These are phyloP conservation scores for Globisporangium rhizosaccharum DNA, from an alignment of 352 stramenopile species.

Conservation along the genomic window DNA sequence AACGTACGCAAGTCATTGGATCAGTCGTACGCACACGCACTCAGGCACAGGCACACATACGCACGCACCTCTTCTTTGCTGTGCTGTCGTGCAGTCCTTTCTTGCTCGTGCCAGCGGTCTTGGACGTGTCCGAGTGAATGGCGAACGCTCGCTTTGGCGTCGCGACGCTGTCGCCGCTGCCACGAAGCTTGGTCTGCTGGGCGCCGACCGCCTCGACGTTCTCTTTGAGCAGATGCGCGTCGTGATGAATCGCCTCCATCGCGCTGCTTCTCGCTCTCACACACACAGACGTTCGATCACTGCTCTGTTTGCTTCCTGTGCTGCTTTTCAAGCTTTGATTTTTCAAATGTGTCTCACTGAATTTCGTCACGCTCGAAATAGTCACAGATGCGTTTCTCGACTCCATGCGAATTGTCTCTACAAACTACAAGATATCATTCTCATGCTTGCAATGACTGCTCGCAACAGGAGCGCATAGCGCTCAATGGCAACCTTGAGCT, in stretches of 20 bases:
- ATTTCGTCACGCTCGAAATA: too few species aligned
- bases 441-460: too few species aligned
- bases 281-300: not conserved
- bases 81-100: slow-evolving; percentile 32
- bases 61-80: slow-evolving; percentile 39
- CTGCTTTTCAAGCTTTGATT: slow-evolving; percentile 3
- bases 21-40: not conserved
- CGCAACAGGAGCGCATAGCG: too few species aligned
- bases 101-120: slow-evolving; percentile 10
- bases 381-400: too few species aligned
- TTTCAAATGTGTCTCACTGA: too few species aligned
- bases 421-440: too few species aligned
- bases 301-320: not conserved
- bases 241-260: slow-evolving; percentile 44
- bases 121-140: slow-evolving; percentile 38
- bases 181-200: slow-evolving; percentile 21
- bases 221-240: slow-evolving; percentile 57
- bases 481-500: too few species aligned
- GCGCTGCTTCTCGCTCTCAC: not conserved
- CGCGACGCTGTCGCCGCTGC: slow-evolving; percentile 9
- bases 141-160: slow-evolving; percentile 30
- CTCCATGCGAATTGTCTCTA: too few species aligned
- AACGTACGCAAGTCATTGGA: not conserved
- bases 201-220: slow-evolving; percentile 43
- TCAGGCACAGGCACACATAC: not conserved